Evolutionary conservation across 441 rosid genomes (phyloP).

Genomic region (Cnidoscolus chayamansa): DNA sequence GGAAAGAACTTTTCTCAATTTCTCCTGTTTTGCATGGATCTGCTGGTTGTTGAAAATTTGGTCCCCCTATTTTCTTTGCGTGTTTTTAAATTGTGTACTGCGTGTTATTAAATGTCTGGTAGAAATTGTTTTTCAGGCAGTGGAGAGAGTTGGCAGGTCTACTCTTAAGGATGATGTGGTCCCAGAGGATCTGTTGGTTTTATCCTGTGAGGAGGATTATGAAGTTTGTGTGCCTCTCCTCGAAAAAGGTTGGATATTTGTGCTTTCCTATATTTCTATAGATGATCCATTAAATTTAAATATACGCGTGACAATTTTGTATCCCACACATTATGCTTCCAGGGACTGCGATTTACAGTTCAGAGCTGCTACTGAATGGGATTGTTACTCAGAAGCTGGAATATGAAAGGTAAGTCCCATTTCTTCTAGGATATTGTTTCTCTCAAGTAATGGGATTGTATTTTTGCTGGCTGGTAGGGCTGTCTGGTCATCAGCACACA

Average conservation of each 20-base stretch:
- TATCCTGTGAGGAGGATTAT: slow-evolving; percentile 78
- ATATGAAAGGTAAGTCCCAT: slow-evolving; percentile 55
- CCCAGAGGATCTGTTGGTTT: slow-evolving; percentile 55
- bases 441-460: slow-evolving; percentile 1
- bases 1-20: no score
- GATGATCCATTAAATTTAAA: neutral
- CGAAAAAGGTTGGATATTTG: slow-evolving; percentile 50
- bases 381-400: slow-evolving; percentile 78
- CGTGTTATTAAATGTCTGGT: slow-evolving; percentile 1
- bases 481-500: neutral
- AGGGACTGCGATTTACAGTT: slow-evolving; percentile 70
- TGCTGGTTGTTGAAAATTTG: neutral
- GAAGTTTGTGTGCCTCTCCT: slow-evolving; percentile 52
- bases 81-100: neutral
- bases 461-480: neutral
- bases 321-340: slow-evolving; percentile 19
- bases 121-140: slow-evolving; percentile 43
- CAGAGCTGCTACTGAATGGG: slow-evolving; percentile 79
- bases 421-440: neutral
- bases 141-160: slow-evolving; percentile 60
- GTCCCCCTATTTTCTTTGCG: slow-evolving; percentile 3
- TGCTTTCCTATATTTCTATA: neutral
- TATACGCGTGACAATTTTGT: slow-evolving; percentile 10
- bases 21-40: slow-evolving; percentile 4
- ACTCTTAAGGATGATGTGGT: slow-evolving; percentile 43